Conservation (phyloP, 2,329 filamentous ascomycete species). For the Knoxdaviesia capensis region DNA sequence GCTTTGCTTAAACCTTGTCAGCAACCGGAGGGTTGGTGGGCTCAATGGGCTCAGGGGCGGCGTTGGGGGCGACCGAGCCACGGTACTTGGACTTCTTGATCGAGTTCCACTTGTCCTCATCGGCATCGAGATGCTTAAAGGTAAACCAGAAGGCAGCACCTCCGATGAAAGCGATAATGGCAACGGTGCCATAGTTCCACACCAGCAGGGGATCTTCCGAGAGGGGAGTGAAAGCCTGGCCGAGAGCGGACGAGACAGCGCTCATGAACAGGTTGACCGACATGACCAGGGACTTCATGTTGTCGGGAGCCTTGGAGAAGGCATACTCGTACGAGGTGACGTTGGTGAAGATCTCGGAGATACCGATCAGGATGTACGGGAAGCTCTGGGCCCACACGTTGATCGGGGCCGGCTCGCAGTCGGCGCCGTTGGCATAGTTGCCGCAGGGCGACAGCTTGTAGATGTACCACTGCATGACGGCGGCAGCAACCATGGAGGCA, state of each 20-base stretch:
- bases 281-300: slow-evolving; percentile 63
- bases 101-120: slow-evolving; percentile 53
- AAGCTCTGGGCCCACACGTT: slow-evolving; percentile 41
- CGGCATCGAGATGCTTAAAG: slow-evolving; percentile 41
- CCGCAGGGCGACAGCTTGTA: slow-evolving; percentile 45
- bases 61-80: slow-evolving; percentile 18
- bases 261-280: slow-evolving; percentile 51
- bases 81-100: slow-evolving; percentile 23
- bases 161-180: slow-evolving; percentile 40
- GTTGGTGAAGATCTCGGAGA: slow-evolving; percentile 33
- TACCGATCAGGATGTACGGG: slow-evolving; percentile 28
- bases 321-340: slow-evolving; percentile 52
- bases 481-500: slow-evolving; percentile 36
- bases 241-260: slow-evolving; percentile 47
- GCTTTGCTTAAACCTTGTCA: background rate
- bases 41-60: background rate
- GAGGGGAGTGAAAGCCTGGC: slow-evolving; percentile 45
- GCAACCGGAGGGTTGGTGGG: background rate
- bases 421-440: slow-evolving; percentile 24
- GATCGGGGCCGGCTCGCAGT: slow-evolving; percentile 37
- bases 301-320: slow-evolving; percentile 56
- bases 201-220: slow-evolving; percentile 43
- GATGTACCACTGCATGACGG: slow-evolving; percentile 39
- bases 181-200: slow-evolving; percentile 51
- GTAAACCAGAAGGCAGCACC: slow-evolving; percentile 47